Conservation (phyloP, 2,329 filamentous ascomycete species). For the Alternaria tenuissima region DNA sequence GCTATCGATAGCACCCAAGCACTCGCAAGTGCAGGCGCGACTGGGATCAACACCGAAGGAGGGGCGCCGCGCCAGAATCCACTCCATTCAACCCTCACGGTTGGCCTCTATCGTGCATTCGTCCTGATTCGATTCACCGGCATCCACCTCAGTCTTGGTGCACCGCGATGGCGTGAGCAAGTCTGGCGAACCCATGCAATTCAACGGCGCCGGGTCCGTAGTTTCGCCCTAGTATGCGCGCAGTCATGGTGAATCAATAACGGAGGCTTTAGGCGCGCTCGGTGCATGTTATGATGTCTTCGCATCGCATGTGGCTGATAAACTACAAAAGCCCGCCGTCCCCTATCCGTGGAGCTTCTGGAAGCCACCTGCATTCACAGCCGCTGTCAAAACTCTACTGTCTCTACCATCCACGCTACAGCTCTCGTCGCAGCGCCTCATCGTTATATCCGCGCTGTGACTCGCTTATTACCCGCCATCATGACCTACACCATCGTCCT, state of each 20-base stretch:
- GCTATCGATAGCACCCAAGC: slow-evolving; percentile 27
- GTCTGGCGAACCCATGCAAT: slow-evolving; percentile 17
- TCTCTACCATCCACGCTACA: not conserved
- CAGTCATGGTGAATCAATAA: slow-evolving; percentile 8
- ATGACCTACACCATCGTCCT: slow-evolving; percentile 40
- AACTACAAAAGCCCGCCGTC: slow-evolving; percentile 19
- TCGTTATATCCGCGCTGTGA: not conserved
- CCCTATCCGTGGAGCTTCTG: slow-evolving; percentile 21
- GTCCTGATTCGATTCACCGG: slow-evolving; percentile 5
- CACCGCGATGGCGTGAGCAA: slow-evolving; percentile 1
- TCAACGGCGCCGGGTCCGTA: slow-evolving; percentile 12
- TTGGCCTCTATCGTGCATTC: not conserved
- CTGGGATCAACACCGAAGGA: slow-evolving; percentile 1
- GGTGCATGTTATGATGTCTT: slow-evolving; percentile 5
- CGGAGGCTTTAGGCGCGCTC: slow-evolving; percentile 8
- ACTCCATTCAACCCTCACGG: slow-evolving; percentile 7
- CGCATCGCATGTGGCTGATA: not conserved
- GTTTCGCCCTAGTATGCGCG: slow-evolving; percentile 17
- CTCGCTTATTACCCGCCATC: not conserved
- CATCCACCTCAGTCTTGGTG: not conserved
- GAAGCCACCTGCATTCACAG: slow-evolving; percentile 8
- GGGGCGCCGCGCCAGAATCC: slow-evolving; percentile 1
- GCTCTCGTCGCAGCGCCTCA: not conserved
- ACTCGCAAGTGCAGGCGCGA: not conserved
- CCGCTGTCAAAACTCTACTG: slow-evolving; percentile 17